These are phyloP conservation scores for Orbilia blumenaviensis DNA, from an alignment of 2,329 filamentous ascomycete species.

Conservation along the genomic window DNA sequence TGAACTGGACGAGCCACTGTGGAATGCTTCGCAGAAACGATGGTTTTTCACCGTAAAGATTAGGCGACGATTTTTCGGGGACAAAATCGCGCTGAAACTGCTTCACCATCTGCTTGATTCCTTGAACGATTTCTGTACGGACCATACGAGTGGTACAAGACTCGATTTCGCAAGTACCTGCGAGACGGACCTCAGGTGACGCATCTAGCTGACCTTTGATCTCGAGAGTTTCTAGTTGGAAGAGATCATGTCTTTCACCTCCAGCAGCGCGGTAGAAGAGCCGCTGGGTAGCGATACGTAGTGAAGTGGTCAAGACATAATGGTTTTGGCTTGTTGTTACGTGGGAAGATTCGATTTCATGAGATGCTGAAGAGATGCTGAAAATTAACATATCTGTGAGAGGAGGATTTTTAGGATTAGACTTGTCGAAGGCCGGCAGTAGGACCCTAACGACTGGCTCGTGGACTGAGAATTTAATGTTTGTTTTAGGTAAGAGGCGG, in stretches of 20 bases:
- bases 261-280: constrained; percentile 93
- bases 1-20: constrained; percentile 82
- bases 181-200: constrained; percentile 83
- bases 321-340: constrained; percentile 82
- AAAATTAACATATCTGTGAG: constrained; percentile 97
- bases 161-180: constrained; percentile 79
- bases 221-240: constrained; percentile 88
- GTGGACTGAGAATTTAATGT: constrained; percentile 93
- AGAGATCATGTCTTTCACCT: constrained; percentile 82
- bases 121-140: constrained; percentile 89
- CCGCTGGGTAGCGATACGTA: constrained; percentile 84
- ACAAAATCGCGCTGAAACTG: constrained; percentile 79
- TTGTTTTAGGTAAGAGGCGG: constrained; percentile 90
- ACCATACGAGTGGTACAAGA: constrained; percentile 90
- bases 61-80: constrained; percentile 68
- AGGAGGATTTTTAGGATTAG: constrained; percentile 68
- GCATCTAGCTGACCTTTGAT: constrained; percentile 85
- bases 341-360: constrained; percentile 96
- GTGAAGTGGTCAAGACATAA: constrained; percentile 83
- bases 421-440: constrained; percentile 77
- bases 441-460: constrained; percentile 93
- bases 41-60: constrained; percentile 68
- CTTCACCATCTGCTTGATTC: constrained; percentile 86
- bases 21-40: constrained; percentile 78
- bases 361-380: constrained; percentile 88